Evolutionary conservation across 495 filamentous ascomycete genomes (phyloP).

Genomic region (Oleoguttula mirabilis): DNA sequence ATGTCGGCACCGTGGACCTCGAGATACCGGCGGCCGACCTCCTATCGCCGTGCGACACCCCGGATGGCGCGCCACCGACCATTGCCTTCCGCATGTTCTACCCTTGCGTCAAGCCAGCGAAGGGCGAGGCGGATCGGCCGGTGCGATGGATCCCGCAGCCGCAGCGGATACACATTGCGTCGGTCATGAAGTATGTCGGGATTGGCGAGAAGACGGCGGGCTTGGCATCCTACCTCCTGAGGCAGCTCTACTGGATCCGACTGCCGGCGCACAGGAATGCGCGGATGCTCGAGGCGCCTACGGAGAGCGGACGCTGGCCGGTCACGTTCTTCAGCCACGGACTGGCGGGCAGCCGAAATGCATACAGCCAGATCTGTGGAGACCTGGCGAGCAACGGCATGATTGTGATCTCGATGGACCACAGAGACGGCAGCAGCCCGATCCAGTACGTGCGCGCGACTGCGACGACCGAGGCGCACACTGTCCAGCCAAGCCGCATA

Average conservation of each 20-base stretch:
- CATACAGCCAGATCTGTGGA: slow-evolving; percentile 61
- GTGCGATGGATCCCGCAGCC: slow-evolving; percentile 63
- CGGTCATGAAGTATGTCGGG: slow-evolving; percentile 57
- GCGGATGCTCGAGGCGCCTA: slow-evolving; percentile 34
- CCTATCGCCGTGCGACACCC: slow-evolving; percentile 37
- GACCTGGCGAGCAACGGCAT: slow-evolving; percentile 63
- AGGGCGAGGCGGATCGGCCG: slow-evolving; percentile 22
- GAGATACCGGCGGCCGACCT: slow-evolving; percentile 57
- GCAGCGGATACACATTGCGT: slow-evolving; percentile 53
- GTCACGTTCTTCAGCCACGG: slow-evolving; percentile 74
- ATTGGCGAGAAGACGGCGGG: slow-evolving; percentile 42
- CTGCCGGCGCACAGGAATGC: slow-evolving; percentile 44
- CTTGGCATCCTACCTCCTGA: slow-evolving; percentile 51
- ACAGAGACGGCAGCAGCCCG: slow-evolving; percentile 61
- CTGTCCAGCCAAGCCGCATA: slow-evolving; percentile 37
- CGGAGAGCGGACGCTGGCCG: slow-evolving; percentile 49
- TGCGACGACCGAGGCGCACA: slow-evolving; percentile 18
- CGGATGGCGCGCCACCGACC: slow-evolving; percentile 45
- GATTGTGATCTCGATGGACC: slow-evolving; percentile 63
- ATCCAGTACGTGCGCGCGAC: slow-evolving; percentile 45
- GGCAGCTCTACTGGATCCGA: slow-evolving; percentile 54
- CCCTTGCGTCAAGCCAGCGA: slow-evolving; percentile 39
- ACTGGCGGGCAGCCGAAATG: slow-evolving; percentile 58
- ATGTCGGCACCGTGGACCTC: slow-evolving; percentile 61
- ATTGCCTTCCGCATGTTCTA: slow-evolving; percentile 68